Percentiles rank a stretch among this genome's conserved stretches.
Conservation (phyloP, 352 stramenopile species). For the Phytophthora nicotianae region DNA sequence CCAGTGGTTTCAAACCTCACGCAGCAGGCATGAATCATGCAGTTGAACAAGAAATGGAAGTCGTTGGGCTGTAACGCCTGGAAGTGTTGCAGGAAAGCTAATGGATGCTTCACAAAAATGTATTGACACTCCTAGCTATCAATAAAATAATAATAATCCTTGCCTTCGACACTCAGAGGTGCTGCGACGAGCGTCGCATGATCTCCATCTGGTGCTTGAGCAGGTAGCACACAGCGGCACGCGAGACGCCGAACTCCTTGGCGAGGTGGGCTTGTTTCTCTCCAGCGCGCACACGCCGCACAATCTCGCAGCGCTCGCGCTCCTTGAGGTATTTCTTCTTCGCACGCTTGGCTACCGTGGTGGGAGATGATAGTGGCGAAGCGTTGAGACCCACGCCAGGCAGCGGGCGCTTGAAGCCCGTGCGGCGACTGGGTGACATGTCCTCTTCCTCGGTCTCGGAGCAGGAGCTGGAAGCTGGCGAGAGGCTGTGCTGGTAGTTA, state of each 20-base stretch:
- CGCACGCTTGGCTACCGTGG: conserved; percentile 33
- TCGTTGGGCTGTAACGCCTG: no score
- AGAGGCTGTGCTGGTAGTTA: conserved; percentile 14
- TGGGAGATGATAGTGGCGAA: conserved; percentile 19
- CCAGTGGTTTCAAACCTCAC: background rate
- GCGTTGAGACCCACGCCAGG: conserved; percentile 25
- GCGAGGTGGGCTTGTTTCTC: conserved; percentile 69
- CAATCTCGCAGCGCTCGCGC: conserved; percentile 64
- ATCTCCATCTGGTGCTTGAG: conserved; percentile 72
- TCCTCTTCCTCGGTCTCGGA: conserved; percentile 41
- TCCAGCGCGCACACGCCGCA: conserved; percentile 56
- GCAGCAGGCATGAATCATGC: no score
- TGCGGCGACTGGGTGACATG: conserved; percentile 15
- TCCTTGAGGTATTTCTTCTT: conserved; percentile 83
- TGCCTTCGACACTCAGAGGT: conserved; percentile 27
- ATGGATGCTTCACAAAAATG: conserved; percentile 19
- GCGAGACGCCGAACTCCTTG: conserved; percentile 70
- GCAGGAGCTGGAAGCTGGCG: conserved; percentile 23
- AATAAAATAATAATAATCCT: conserved; percentile 41
- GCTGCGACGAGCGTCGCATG: conserved; percentile 51
- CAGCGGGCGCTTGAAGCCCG: conserved; percentile 31
- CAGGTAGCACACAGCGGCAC: conserved; percentile 66
- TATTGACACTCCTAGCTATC: conserved; percentile 32
- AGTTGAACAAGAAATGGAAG: no score
- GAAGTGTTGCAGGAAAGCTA: background rate